Percentiles rank a stretch among this genome's conserved stretches.
These are phyloP conservation scores for Puccinia coronata DNA, from an alignment of 1,284 basidiomycete species.

Conservation along the genomic window DNA sequence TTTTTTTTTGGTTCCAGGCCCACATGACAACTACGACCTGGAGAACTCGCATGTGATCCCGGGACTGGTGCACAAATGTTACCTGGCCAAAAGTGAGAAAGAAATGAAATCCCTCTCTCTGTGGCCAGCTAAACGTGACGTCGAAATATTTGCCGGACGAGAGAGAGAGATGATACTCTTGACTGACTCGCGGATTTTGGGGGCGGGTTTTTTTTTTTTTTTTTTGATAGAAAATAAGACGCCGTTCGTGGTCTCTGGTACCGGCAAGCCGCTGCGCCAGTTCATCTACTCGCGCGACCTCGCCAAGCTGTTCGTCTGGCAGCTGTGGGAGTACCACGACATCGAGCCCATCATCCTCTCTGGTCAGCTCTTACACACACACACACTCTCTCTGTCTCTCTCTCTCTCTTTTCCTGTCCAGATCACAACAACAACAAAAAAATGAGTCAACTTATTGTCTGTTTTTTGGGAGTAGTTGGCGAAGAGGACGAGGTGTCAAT, in stretches of 20 bases:
- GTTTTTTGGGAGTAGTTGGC: conserved; percentile 66
- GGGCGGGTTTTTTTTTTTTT: no score
- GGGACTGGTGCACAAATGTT: conserved; percentile 82
- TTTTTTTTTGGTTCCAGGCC: conserved; percentile 33
- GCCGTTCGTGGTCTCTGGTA: conserved; percentile 77
- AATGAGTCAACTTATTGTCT: background rate
- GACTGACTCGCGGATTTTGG: no score
- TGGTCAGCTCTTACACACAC: conserved; percentile 66
- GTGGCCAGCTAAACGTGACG: no score
- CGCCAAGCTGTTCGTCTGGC: conserved; percentile 89
- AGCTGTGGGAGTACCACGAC: conserved; percentile 79
- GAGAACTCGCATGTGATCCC: conserved; percentile 87
- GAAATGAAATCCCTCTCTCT: no score
- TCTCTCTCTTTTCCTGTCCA: no score
- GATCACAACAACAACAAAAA: no score
- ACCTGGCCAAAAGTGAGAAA: conserved; percentile 73
- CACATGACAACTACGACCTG: conserved; percentile 65
- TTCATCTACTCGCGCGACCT: conserved; percentile 92
- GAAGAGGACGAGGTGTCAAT: conserved; percentile 88
- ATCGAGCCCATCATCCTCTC: conserved; percentile 86
- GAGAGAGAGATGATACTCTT: no score
- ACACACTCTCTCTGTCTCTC: no score
- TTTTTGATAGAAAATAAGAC: conserved; percentile 80
- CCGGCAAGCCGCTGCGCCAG: conserved; percentile 82
- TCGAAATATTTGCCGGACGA: no score